Evolutionary conservation across 495 filamentous ascomycete species (phyloP).

Genomic region (Aeminium ludgeri): DNA sequence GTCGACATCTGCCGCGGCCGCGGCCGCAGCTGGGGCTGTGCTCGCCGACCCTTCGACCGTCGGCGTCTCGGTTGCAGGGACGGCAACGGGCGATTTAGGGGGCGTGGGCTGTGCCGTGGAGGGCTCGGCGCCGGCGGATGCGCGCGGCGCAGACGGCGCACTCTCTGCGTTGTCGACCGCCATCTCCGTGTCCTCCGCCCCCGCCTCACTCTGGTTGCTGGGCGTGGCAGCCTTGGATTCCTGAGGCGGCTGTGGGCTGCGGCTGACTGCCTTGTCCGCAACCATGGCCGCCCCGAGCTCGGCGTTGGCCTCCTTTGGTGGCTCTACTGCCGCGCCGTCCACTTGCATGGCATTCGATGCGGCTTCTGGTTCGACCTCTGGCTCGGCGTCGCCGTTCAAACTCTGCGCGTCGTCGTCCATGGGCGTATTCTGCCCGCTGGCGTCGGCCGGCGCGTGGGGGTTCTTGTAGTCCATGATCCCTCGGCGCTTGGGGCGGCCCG

Average conservation of each 20-base stretch:
- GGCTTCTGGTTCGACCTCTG: conserved; percentile 32
- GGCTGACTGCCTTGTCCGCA: conserved; percentile 1
- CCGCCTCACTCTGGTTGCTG: conserved; percentile 3
- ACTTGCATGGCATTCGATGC: conserved; percentile 26
- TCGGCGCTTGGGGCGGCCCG: conserved; percentile 37
- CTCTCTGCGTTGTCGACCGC: conserved; percentile 32
- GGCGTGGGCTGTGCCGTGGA: neutral
- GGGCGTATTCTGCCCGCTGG: conserved; percentile 39
- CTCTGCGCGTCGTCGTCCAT: conserved; percentile 31
- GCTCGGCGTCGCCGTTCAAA: conserved; percentile 30
- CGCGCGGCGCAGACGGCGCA: neutral
- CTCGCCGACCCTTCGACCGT: neutral
- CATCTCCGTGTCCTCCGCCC: conserved; percentile 44
- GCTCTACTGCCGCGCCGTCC: neutral
- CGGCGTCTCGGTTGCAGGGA: neutral
- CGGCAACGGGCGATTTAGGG: neutral
- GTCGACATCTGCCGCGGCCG: conserved; percentile 20
- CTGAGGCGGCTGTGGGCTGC: neutral
- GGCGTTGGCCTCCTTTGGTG: neutral
- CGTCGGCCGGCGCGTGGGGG: conserved; percentile 41
- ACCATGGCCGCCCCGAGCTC: conserved; percentile 1
- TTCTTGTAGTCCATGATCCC: conserved; percentile 60
- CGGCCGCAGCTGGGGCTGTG: conserved; percentile 11
- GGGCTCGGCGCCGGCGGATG: neutral
- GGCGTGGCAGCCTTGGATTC: conserved; percentile 25